Conservation (phyloP, 73 alveolate genomes). For the Tetrahymena malaccensis region DNA sequence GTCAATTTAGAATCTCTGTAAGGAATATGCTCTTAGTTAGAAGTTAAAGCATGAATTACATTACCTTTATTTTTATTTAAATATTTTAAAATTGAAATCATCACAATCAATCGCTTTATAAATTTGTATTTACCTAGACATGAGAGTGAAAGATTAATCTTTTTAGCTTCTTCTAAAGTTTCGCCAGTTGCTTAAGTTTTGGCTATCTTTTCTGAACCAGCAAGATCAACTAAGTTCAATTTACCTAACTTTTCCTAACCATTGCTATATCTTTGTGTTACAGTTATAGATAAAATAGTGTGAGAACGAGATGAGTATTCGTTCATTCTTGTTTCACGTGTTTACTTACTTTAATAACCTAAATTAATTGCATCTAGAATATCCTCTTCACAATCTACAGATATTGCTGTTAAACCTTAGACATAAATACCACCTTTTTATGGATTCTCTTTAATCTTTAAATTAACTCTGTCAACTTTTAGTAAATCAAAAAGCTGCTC, state of each 20-base stretch:
- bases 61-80: conserved; percentile 14
- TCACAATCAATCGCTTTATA: too few relatives aligned
- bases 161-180: conserved; percentile 89
- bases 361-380: conserved; percentile 41
- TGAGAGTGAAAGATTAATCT: conserved; percentile 79
- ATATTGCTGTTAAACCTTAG: conserved; percentile 52
- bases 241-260: conserved; percentile 59
- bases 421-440: conserved; percentile 65
- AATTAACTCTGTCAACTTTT: conserved; percentile 34
- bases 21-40: conserved; percentile 68
- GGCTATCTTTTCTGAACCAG: conserved; percentile 93
- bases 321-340: conserved; percentile 40
- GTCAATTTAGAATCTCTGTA: conserved; percentile 91
- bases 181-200: conserved; percentile 90
- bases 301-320: conserved; percentile 34
- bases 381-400: conserved; percentile 42
- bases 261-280: conserved; percentile 49
- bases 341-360: conserved; percentile 23
- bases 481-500: conserved; percentile 61
- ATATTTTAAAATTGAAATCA: too few relatives aligned
- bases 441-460: conserved; percentile 64
- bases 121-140: conserved; percentile 53
- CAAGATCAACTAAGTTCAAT: conserved; percentile 90
- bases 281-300: conserved; percentile 38
- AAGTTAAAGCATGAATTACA: conserved; percentile 50